Conservation (phyloP, 345 rosid genomes). For the Hibiscus syriacus region DNA sequence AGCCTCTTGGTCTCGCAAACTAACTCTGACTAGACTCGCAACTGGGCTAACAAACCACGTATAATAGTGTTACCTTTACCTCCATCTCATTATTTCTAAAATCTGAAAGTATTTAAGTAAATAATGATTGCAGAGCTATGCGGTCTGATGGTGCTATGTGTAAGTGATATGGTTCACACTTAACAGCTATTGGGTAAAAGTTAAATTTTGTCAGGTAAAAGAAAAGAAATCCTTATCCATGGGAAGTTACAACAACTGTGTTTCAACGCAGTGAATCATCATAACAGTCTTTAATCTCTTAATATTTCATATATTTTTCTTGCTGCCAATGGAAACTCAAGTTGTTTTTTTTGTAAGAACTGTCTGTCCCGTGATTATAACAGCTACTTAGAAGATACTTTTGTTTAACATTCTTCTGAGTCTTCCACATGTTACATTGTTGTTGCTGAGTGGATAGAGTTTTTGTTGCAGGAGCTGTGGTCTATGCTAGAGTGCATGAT, state of each 20-base stretch:
- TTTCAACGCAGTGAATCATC: neutral
- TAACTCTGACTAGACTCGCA: too few species aligned
- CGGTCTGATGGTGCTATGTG: neutral
- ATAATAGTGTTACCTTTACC: neutral
- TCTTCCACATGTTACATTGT: slow-evolving; percentile 6
- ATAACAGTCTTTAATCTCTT: neutral
- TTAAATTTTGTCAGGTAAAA: neutral
- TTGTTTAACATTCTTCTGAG: neutral
- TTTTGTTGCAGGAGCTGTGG: slow-evolving; percentile 74
- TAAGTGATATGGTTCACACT: neutral
- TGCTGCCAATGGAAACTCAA: neutral
- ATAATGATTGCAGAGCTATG: neutral
- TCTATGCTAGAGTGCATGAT: slow-evolving; percentile 91
- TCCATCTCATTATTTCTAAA: neutral
- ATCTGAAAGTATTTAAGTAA: neutral
- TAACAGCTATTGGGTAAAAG: neutral
- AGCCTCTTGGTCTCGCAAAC: too few species aligned
- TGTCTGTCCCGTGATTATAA: neutral
- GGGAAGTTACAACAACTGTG: neutral
- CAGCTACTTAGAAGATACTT: neutral
- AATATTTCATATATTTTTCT: neutral
- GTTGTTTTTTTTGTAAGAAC: neutral
- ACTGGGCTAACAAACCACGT: too few species aligned
- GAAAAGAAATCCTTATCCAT: neutral
- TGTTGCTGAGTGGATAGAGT: slow-evolving; percentile 15